Evolutionary conservation across 345 rosid genomes (phyloP).

Genomic region (Salix suchowensis): DNA sequence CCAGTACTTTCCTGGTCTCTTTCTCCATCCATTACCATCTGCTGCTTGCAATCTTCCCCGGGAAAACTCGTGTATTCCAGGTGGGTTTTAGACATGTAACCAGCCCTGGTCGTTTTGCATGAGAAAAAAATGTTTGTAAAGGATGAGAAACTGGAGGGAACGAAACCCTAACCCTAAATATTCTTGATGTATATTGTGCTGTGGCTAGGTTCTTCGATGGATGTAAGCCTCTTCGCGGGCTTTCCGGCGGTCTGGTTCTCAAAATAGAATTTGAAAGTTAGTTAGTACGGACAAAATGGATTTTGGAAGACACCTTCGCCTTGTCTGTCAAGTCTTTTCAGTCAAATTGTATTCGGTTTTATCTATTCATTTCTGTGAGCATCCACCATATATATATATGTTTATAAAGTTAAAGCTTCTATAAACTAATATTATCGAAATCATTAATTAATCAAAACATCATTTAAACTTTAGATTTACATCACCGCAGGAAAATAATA

Average conservation of each 20-base stretch:
- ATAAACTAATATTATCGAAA: too few species aligned
- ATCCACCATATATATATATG: too few species aligned
- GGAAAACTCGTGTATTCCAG: not conserved
- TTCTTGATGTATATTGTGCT: slow-evolving; percentile 7
- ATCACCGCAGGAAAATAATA: too few species aligned
- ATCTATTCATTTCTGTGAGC: too few species aligned
- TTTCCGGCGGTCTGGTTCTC: slow-evolving; percentile 18
- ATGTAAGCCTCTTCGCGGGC: slow-evolving; percentile 17
- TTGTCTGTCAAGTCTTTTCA: too few species aligned
- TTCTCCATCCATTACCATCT: slow-evolving; percentile 29
- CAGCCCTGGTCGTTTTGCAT: not conserved
- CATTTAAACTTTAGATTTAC: too few species aligned
- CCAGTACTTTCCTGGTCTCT: slow-evolving; percentile 18
- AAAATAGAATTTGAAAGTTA: slow-evolving; percentile 26
- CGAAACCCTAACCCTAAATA: slow-evolving; percentile 21
- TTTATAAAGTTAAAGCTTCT: too few species aligned
- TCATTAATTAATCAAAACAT: too few species aligned
- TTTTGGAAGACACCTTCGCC: too few species aligned
- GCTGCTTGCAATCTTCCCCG: not conserved
- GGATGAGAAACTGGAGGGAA: not conserved
- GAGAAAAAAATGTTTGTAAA: not conserved
- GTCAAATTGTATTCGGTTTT: too few species aligned
- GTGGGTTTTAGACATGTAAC: not conserved
- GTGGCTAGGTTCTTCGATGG: not conserved
- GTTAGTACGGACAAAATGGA: slow-evolving; percentile 16